Conservation (phyloP, 2,329 filamentous ascomycete genomes). For the Fusarium duplospermum region DNA sequence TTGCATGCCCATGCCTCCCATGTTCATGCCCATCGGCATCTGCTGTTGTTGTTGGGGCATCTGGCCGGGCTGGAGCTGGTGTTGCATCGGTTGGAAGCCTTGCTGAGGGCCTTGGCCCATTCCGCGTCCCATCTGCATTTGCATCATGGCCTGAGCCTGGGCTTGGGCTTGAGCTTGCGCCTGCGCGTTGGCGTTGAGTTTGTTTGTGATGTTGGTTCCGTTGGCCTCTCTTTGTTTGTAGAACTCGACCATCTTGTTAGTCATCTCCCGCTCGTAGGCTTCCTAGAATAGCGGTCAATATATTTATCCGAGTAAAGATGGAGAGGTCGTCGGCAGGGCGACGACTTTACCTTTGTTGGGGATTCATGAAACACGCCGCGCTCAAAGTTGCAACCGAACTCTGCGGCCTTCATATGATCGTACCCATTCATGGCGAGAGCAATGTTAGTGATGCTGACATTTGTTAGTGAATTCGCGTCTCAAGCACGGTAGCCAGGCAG, state of each 20-base stretch:
- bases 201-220: constrained; percentile 61
- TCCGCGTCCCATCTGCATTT: constrained; percentile 64
- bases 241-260: constrained; percentile 60
- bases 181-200: constrained; percentile 59
- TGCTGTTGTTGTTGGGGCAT: constrained; percentile 58
- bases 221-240: constrained; percentile 63
- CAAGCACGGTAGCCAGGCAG: background rate
- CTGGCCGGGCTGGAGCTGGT: constrained; percentile 67
- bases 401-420: constrained; percentile 56
- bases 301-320: background rate
- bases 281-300: constrained; percentile 52
- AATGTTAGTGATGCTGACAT: constrained; percentile 62
- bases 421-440: constrained; percentile 57
- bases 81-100: constrained; percentile 68
- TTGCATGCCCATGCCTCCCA: constrained; percentile 48
- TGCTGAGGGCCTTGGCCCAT: constrained; percentile 63
- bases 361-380: constrained; percentile 59
- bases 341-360: constrained; percentile 58
- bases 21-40: constrained; percentile 45
- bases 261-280: constrained; percentile 62
- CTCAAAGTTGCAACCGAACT: constrained; percentile 60
- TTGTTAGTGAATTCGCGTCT: constrained; percentile 10
- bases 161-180: constrained; percentile 55
- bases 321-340: background rate
- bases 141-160: constrained; percentile 61